A percentile compares a stretch with the other conserved stretches of the same genome.
Evolutionary conservation across 202 grass and related monocot species (phyloP).

Genomic region (Panicum hallii): DNA sequence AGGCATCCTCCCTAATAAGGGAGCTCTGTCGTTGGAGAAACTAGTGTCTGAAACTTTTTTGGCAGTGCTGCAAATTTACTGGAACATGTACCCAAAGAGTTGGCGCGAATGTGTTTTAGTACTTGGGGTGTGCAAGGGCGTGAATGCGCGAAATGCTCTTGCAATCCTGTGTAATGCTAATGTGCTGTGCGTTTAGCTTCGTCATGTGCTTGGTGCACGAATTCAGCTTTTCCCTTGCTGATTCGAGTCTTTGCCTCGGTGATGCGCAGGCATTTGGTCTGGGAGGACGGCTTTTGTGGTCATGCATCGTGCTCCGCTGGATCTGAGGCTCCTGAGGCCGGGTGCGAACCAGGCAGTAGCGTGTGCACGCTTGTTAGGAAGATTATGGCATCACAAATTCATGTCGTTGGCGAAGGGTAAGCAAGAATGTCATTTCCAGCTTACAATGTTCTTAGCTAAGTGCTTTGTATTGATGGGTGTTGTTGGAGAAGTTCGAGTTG

Average conservation of each 20-base stretch:
- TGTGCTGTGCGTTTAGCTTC: constrained; percentile 26
- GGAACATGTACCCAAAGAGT: constrained; percentile 19
- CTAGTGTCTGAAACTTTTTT: constrained; percentile 27
- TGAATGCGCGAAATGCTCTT: constrained; percentile 3
- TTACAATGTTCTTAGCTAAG: constrained; percentile 16
- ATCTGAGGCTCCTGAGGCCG: constrained; percentile 49
- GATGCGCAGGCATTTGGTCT: constrained; percentile 78
- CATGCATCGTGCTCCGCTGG: constrained; percentile 49
- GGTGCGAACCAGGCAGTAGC: constrained; percentile 29
- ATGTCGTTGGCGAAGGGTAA: constrained; percentile 87
- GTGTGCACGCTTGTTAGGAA: constrained; percentile 65
- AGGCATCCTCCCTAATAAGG: constrained; percentile 37
- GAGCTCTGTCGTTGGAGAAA: background rate
- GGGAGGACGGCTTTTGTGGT: constrained; percentile 79
- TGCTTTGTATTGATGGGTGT: constrained; percentile 1
- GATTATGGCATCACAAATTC: constrained; percentile 71
- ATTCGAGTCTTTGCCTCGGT: constrained; percentile 41
- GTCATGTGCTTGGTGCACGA: constrained; percentile 22
- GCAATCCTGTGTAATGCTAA: constrained; percentile 4
- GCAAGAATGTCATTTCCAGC: constrained; percentile 32
- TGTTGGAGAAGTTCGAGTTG: constrained; percentile 2
- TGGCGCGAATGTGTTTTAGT: constrained; percentile 7
- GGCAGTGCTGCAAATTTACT: constrained; percentile 37
- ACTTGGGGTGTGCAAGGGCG: constrained; percentile 9
- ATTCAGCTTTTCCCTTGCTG: constrained; percentile 28